Percentiles rank a stretch among this genome's conserved stretches.
phyloP scores from a whole-genome alignment of 176 grass and related monocot species.

The Zoysia japonica region DNA sequence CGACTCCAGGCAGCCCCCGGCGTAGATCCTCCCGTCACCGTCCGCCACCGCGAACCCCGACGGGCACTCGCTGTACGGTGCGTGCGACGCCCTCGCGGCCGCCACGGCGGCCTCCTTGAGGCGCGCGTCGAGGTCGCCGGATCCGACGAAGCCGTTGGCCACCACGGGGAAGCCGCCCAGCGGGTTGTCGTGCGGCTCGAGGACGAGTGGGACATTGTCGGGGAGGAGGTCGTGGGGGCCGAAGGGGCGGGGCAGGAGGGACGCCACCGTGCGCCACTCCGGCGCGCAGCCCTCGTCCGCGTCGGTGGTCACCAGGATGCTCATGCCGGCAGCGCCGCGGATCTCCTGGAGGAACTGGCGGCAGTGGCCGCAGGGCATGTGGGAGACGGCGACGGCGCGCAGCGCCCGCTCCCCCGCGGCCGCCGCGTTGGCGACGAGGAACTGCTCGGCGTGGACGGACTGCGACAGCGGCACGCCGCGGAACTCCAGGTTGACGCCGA shows the following conservation, averaged over 20 bases:
- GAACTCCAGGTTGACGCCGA: slow-evolving; percentile 93
- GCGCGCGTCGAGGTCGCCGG: slow-evolving; percentile 25
- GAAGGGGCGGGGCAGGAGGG: slow-evolving; percentile 74
- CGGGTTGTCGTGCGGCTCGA: slow-evolving; percentile 69
- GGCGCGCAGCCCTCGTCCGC: slow-evolving; percentile 40
- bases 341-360: slow-evolving; percentile 97
- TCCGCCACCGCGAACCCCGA: slow-evolving; percentile 86
- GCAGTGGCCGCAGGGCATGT: slow-evolving; percentile 95
- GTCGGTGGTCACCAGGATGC: slow-evolving; percentile 80
- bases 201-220: slow-evolving; percentile 63
- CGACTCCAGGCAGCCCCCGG: slow-evolving; percentile 67
- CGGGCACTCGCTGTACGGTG: slow-evolving; percentile 79
- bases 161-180: slow-evolving; percentile 35
- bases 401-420: slow-evolving; percentile 70
- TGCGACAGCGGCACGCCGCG: slow-evolving; percentile 61
- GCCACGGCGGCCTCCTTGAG: slow-evolving; percentile 57
- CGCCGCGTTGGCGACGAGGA: slow-evolving; percentile 76
- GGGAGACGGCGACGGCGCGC: slow-evolving; percentile 80
- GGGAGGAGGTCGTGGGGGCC: slow-evolving; percentile 76
- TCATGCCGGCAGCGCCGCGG: slow-evolving; percentile 69
- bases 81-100: slow-evolving; percentile 69
- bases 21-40: slow-evolving; percentile 60
- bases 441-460: slow-evolving; percentile 86
- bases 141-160: slow-evolving; percentile 41
- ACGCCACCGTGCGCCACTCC: slow-evolving; percentile 67